Conservation (phyloP, 768 basidiomycete species). For the Tulasnella calospora region DNA sequence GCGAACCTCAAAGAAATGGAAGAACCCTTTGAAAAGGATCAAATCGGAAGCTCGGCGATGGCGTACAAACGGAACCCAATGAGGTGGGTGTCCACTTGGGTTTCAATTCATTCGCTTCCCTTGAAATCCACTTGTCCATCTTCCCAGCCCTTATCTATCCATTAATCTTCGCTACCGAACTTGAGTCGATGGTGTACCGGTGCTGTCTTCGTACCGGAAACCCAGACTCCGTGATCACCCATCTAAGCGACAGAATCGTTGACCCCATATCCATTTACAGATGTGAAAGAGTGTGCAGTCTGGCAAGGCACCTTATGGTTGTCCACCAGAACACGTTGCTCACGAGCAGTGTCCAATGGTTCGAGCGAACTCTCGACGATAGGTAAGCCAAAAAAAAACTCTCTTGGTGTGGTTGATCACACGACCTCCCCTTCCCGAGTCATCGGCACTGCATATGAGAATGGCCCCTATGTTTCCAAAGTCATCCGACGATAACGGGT, state of each 20-base stretch:
- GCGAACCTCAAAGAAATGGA: slow-evolving; percentile 99
- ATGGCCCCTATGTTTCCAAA: not conserved
- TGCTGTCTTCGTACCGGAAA: not conserved
- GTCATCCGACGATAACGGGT: not conserved
- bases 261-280: not conserved
- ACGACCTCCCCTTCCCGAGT: not conserved
- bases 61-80: slow-evolving; percentile 99
- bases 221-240: not conserved
- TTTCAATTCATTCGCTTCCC: not conserved
- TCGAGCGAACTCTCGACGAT: slow-evolving; percentile 96
- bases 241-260: not conserved
- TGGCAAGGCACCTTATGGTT: slow-evolving; percentile 92
- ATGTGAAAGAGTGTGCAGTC: slow-evolving; percentile 92
- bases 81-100: slow-evolving; percentile 44
- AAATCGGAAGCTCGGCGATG: slow-evolving; percentile 97
- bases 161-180: not conserved
- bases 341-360: slow-evolving; percentile 95
- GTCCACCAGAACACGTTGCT: slow-evolving; percentile 94
- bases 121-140: not conserved
- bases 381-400: slow-evolving; percentile 47
- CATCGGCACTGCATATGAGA: not conserved
- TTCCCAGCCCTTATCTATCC: not conserved
- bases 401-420: not conserved
- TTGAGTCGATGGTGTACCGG: not conserved
- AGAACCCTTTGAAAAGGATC: slow-evolving; percentile 97